Conservation (phyloP, 1,284 basidiomycete genomes). For the Psilocybe mexicana region DNA sequence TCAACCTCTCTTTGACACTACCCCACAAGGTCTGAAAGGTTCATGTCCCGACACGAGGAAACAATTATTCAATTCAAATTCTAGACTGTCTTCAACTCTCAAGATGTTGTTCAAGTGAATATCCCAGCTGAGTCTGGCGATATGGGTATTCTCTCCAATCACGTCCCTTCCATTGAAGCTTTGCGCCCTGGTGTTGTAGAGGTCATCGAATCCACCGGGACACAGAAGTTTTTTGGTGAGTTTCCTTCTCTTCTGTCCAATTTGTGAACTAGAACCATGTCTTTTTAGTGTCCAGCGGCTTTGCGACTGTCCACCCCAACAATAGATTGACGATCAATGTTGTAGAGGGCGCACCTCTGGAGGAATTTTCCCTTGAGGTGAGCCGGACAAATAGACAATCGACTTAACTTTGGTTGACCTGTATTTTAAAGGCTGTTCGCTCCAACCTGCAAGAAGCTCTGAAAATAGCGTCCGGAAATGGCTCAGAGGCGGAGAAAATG, state of each 20-base stretch:
- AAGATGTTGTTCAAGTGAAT: constrained; percentile 93
- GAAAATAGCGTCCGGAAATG: constrained; percentile 79
- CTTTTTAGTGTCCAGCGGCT: constrained; percentile 86
- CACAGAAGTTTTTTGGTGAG: constrained; percentile 97
- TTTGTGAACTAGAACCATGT: not conserved
- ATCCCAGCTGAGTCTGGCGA: constrained; percentile 92
- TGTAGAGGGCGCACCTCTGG: constrained; percentile 93
- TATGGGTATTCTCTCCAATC: constrained; percentile 98
- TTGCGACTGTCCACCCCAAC: constrained; percentile 97
- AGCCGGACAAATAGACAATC: not conserved
- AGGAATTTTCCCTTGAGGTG: constrained; percentile 88
- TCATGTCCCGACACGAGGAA: not conserved
- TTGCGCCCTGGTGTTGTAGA: constrained; percentile 92
- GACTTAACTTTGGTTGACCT: not conserved
- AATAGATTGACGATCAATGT: constrained; percentile 97
- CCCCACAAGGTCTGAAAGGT: constrained; percentile 80
- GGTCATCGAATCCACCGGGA: constrained; percentile 77
- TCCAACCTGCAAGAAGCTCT: constrained; percentile 89
- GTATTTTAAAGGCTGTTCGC: constrained; percentile 73
- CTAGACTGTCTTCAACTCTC: constrained; percentile 84
- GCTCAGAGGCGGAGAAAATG: constrained; percentile 90
- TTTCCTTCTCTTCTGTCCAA: constrained; percentile 17
- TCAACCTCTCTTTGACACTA: constrained; percentile 86
- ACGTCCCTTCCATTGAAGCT: constrained; percentile 92
- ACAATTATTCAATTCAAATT: constrained; percentile 14